Evolutionary conservation across 352 stramenopile genomes (phyloP).

Genomic region (Pythium pectinolyticum): DNA sequence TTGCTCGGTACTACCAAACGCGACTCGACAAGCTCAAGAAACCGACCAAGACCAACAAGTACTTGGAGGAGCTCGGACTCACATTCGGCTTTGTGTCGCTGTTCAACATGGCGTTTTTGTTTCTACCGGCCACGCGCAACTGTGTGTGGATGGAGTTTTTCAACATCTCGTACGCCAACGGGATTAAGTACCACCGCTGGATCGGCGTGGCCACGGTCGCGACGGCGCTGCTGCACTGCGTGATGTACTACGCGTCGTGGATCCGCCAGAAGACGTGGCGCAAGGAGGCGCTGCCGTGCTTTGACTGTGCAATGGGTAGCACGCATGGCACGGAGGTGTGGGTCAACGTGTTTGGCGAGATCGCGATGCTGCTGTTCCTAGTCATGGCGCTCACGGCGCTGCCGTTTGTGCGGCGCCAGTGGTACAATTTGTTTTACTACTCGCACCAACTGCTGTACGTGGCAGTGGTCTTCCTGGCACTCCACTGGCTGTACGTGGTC

Average conservation of each 20-base stretch:
- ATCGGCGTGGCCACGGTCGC: conserved; percentile 34
- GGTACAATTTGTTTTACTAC: conserved; percentile 51
- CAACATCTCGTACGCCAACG: conserved; percentile 47
- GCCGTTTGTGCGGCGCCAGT: conserved; percentile 37
- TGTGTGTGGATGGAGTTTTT: conserved; percentile 48
- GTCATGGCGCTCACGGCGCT: conserved; percentile 37
- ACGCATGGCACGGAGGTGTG: conserved; percentile 21
- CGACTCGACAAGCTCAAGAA: conserved; percentile 13
- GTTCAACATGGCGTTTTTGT: conserved; percentile 49
- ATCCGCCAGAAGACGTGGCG: conserved; percentile 25
- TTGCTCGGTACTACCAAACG: conserved; percentile 16
- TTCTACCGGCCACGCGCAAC: conserved; percentile 38
- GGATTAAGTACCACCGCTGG: conserved; percentile 51
- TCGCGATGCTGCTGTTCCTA: conserved; percentile 39
- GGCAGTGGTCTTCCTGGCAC: conserved; percentile 33
- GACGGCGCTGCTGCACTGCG: conserved; percentile 23
- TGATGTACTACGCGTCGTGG: conserved; percentile 29
- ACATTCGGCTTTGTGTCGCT: conserved; percentile 34
- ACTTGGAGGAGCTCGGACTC: conserved; percentile 25
- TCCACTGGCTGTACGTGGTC: conserved; percentile 41
- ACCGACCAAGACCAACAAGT: conserved; percentile 15
- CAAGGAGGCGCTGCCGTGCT: conserved; percentile 39
- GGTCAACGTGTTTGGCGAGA: conserved; percentile 46
- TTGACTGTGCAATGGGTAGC: conserved; percentile 32
- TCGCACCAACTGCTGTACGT: conserved; percentile 42